A percentile compares a stretch with the other conserved stretches of the same genome.
These are phyloP conservation scores for Rhipidocladum racemiflorum DNA, from an alignment of 176 grass and related monocot genomes.

Conservation along the genomic window DNA sequence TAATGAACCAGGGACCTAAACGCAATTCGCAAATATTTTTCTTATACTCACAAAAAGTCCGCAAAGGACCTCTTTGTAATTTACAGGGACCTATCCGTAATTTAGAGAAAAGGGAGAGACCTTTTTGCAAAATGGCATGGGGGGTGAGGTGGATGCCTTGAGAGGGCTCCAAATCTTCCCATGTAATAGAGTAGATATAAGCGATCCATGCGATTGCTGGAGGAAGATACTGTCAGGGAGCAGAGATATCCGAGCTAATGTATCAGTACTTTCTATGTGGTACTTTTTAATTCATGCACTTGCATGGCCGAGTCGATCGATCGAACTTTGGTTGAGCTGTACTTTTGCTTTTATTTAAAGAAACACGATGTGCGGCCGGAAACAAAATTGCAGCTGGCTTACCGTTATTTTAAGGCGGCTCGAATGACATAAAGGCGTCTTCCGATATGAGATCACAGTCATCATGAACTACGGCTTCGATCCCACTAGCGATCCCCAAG, in stretches of 20 bases:
- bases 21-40: too few relatives aligned
- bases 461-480: conserved; percentile 5
- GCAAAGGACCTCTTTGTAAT: too few relatives aligned
- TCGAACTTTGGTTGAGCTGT: background rate
- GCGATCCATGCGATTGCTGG: background rate
- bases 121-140: too few relatives aligned
- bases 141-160: too few relatives aligned
- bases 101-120: too few relatives aligned
- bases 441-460: conserved; percentile 35
- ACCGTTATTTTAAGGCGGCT: background rate
- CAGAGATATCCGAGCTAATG: conserved; percentile 4
- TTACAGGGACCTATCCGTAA: too few relatives aligned
- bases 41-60: too few relatives aligned
- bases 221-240: background rate
- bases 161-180: too few relatives aligned
- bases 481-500: background rate
- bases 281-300: background rate
- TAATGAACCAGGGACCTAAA: too few relatives aligned
- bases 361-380: background rate
- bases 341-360: background rate
- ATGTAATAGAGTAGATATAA: too few relatives aligned
- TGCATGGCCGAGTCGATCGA: background rate
- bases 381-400: conserved; percentile 30
- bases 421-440: background rate
- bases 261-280: background rate